Evolutionary conservation across 805 yeast species (phyloP).

Genomic region (Pichia insulana): DNA sequence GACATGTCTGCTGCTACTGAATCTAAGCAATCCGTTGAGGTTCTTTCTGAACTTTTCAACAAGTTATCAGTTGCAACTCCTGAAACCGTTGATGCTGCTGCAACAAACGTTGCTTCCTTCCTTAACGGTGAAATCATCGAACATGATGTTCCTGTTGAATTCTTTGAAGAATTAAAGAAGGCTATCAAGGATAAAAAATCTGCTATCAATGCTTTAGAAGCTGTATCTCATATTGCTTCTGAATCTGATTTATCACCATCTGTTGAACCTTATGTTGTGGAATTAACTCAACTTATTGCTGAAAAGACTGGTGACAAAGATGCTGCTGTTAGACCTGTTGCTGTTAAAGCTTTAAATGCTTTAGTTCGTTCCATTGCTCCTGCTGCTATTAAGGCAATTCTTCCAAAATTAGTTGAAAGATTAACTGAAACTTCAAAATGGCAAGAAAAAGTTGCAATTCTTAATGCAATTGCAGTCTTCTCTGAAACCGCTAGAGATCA

Average conservation of each 20-base stretch:
- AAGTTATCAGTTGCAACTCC: conserved; percentile 83
- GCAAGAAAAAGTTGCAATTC: conserved; percentile 93
- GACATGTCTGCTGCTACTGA: conserved; percentile 36
- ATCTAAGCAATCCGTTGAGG: conserved; percentile 61
- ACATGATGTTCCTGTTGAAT: conserved; percentile 92
- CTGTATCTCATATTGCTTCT: conserved; percentile 78
- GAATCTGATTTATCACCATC: conserved; percentile 74
- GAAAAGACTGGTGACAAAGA: conserved; percentile 88
- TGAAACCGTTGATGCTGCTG: conserved; percentile 78
- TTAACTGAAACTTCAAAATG: conserved; percentile 78
- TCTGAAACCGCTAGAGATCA: conserved; percentile 94
- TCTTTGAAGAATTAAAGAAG: conserved; percentile 68
- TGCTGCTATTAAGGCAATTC: conserved; percentile 79
- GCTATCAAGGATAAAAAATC: conserved; percentile 79
- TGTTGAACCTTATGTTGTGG: conserved; percentile 92
- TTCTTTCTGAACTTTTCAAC: conserved; percentile 86
- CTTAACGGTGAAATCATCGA: conserved; percentile 95
- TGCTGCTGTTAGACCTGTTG: conserved; percentile 62
- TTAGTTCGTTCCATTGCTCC: conserved; percentile 83
- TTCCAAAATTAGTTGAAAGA: conserved; percentile 69
- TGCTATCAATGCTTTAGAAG: conserved; percentile 73
- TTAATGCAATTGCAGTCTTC: conserved; percentile 74
- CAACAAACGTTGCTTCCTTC: conserved; percentile 84
- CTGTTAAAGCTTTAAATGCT: conserved; percentile 68
- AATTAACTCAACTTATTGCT: conserved; percentile 60